phyloP scores from a whole-genome alignment of 495 filamentous ascomycete species.

The Neurospora sp. region DNA sequence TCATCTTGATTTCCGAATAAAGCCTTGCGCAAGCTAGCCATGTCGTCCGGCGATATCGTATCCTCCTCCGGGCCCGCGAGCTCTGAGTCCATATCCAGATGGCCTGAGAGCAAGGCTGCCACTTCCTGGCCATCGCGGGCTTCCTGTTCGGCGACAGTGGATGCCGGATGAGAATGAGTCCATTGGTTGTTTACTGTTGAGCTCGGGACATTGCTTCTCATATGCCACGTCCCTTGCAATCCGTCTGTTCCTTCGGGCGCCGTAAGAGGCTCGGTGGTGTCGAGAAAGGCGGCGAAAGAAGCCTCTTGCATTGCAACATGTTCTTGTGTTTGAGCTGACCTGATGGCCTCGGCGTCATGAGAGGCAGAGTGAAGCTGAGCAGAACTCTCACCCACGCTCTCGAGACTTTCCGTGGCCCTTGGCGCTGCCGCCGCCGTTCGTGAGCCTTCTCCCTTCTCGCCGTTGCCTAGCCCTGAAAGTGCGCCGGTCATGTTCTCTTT shows the following conservation, averaged over 20 bases:
- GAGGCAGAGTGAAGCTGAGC: slow-evolving; percentile 45
- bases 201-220: background rate
- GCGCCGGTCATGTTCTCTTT: background rate
- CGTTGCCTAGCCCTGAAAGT: slow-evolving; percentile 1
- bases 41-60: slow-evolving; percentile 12
- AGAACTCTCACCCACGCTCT: slow-evolving; percentile 15
- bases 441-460: slow-evolving; percentile 17
- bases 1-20: slow-evolving; percentile 22
- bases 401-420: slow-evolving; percentile 2
- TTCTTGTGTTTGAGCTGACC: slow-evolving; percentile 18
- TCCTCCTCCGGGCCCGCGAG: slow-evolving; percentile 1
- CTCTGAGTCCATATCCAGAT: slow-evolving; percentile 15
- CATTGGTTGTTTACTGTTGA: background rate
- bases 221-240: slow-evolving; percentile 11
- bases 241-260: slow-evolving; percentile 14
- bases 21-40: slow-evolving; percentile 19
- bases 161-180: background rate
- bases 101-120: slow-evolving; percentile 25
- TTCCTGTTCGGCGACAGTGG: slow-evolving; percentile 25
- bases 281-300: slow-evolving; percentile 35
- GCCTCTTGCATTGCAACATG: slow-evolving; percentile 28
- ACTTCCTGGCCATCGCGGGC: slow-evolving; percentile 35
- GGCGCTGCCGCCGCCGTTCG: slow-evolving; percentile 13
- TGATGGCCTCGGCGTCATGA: slow-evolving; percentile 23
- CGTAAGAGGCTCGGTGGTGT: slow-evolving; percentile 19